Conservation (phyloP, 176 grass and related monocot species). For the Olyra latifolia region DNA sequence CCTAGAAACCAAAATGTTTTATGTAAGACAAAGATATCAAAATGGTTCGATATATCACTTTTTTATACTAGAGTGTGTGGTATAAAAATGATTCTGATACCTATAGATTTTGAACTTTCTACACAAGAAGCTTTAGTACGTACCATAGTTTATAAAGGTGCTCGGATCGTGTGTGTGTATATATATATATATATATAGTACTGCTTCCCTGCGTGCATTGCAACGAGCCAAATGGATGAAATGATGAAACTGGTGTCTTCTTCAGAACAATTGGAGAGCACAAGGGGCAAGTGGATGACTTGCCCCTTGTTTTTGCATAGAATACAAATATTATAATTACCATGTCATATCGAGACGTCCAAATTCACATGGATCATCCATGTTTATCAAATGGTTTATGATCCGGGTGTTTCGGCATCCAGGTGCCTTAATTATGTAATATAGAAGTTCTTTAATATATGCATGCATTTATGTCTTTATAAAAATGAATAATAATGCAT, state of each 20-base stretch:
- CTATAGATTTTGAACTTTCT: neutral
- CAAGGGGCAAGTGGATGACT: neutral
- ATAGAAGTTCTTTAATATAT: too few relatives aligned
- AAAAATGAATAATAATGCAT: neutral
- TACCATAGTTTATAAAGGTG: neutral
- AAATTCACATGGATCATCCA: too few relatives aligned
- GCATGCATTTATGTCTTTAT: neutral
- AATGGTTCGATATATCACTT: neutral
- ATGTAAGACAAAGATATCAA: constrained; percentile 8
- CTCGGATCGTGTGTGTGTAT: too few relatives aligned
- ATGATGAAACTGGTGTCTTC: constrained; percentile 36
- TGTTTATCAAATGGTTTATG: too few relatives aligned
- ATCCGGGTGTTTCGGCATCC: too few relatives aligned
- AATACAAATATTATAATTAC: neutral
- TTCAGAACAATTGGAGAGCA: neutral
- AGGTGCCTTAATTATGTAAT: too few relatives aligned
- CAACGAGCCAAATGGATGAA: constrained; percentile 21
- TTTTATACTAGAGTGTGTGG: neutral
- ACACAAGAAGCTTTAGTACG: neutral
- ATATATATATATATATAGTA: too few relatives aligned
- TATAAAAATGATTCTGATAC: constrained; percentile 19
- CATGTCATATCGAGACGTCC: too few relatives aligned
- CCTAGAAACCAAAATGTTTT: neutral
- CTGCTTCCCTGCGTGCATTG: neutral
- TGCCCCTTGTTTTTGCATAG: neutral